Conservation (phyloP, 2,329 filamentous ascomycete genomes). For the Cladosporium sp. region DNA sequence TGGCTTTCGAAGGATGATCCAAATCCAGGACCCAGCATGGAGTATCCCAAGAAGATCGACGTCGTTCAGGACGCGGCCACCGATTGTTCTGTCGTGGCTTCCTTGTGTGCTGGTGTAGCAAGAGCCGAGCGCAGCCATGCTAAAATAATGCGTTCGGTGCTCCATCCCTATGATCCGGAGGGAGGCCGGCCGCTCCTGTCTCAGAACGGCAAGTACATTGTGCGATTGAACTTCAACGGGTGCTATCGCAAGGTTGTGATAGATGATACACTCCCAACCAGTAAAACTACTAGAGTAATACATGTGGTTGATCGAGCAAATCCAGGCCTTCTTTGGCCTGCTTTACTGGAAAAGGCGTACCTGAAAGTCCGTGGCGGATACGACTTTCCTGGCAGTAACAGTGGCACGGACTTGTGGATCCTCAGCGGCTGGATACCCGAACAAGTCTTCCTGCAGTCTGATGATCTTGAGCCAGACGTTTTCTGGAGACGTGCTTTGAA, state of each 20-base stretch:
- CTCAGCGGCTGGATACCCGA: conserved; percentile 96
- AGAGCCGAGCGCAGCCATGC: conserved; percentile 65
- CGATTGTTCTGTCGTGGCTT: conserved; percentile 95
- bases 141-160: conserved; percentile 67
- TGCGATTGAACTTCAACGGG: conserved; percentile 94
- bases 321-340: conserved; percentile 80
- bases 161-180: conserved; percentile 69
- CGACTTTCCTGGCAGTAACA: conserved; percentile 96
- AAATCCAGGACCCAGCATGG: conserved; percentile 51
- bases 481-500: conserved; percentile 75
- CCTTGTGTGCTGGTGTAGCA: conserved; percentile 76
- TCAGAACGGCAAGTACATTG: conserved; percentile 79
- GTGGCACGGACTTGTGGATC: conserved; percentile 88
- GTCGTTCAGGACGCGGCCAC: conserved; percentile 93
- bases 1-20: conserved; percentile 31
- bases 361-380: conserved; percentile 93
- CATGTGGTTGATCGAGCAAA: conserved; percentile 86
- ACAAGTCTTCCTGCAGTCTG: conserved; percentile 84
- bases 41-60: conserved; percentile 60
- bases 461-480: conserved; percentile 70
- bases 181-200: conserved; percentile 60
- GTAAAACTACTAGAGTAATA: conserved; percentile 68
- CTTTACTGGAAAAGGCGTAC: conserved; percentile 92
- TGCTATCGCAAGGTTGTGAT: conserved; percentile 82
- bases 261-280: conserved; percentile 80